These are phyloP conservation scores for Periconia digitata DNA, from an alignment of 2,329 filamentous ascomycete species.

Conservation along the genomic window DNA sequence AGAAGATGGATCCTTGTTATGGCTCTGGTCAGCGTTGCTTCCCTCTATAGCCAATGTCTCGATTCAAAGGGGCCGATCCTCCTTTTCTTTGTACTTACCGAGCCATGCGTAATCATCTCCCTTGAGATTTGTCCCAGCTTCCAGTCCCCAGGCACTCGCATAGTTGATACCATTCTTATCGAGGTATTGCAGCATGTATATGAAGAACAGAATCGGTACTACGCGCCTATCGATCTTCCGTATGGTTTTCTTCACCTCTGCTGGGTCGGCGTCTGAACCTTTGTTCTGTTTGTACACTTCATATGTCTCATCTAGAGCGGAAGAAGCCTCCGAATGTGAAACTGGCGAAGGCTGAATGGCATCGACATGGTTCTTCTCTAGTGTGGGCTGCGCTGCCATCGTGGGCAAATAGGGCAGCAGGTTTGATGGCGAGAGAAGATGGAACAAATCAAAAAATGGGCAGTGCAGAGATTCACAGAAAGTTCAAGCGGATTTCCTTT, in stretches of 20 bases:
- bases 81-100: slow-evolving; percentile 4
- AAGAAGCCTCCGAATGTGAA: slow-evolving; percentile 21
- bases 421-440: background rate
- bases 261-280: slow-evolving; percentile 18
- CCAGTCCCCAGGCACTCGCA: slow-evolving; percentile 53
- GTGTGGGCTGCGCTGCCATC: slow-evolving; percentile 12
- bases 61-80: background rate
- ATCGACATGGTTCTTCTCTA: slow-evolving; percentile 18
- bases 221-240: slow-evolving; percentile 34
- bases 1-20: slow-evolving; percentile 48
- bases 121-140: slow-evolving; percentile 50
- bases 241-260: slow-evolving; percentile 31
- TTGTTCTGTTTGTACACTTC: slow-evolving; percentile 32
- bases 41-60: too few relatives aligned
- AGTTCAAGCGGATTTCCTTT: too few relatives aligned
- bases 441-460: too few relatives aligned
- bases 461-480: too few relatives aligned
- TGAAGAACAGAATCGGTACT: slow-evolving; percentile 37
- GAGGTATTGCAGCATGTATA: slow-evolving; percentile 45
- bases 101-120: slow-evolving; percentile 22
- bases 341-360: slow-evolving; percentile 18
- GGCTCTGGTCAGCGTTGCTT: background rate
- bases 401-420: background rate
- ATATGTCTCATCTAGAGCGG: slow-evolving; percentile 35
- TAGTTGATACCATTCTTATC: slow-evolving; percentile 56